Evolutionary conservation across 1,284 basidiomycete genomes (phyloP), one percentile per base, ranked within the genome.

Genomic region (Apiotrichum gracile): DNA sequence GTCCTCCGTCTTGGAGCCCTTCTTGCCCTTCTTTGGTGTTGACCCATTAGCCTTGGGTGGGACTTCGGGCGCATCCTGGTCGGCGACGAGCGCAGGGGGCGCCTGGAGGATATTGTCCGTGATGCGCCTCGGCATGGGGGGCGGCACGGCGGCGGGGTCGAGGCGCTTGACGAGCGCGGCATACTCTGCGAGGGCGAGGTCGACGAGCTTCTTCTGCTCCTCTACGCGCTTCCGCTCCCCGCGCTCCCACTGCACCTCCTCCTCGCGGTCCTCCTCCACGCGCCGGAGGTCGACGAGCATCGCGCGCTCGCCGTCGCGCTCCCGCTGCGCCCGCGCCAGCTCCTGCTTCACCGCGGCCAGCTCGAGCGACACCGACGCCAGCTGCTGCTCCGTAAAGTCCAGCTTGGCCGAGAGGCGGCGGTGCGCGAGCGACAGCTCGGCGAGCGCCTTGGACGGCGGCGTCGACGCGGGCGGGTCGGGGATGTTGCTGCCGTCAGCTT

Each of bases 191-290:
- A 73, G 53, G 13, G 72, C 72, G n/a, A 75, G 63, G 52, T 73
- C 69, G 48, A 69, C 73, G 4, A 75, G 55, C 61, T 67, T 69
- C 61, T 71, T 69, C 52, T 74, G 67, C 60, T 75, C 73, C 54
- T 71, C 69, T 9, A 63, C 59, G 31, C 64, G 69, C 34, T 64
- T 57, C 59, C 70, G 63, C 57, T 69, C 67, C 21, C 61, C 56
- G 31, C 60, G 58, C 56, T 75, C 70, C 67, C 64, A 68, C 33
- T 63, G 65, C 2, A 72, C 41, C 55, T 71, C 88, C 63, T 77
- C 81, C 43, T 85, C 82, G 47, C 78, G 82, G 61, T 90, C 88
- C 60, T 87, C 86, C 64, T 69, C 65, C 16, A 63, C 49, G 44
- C 67, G 48, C 34, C 64, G 51, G 37, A 69, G 56, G 47, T 72